Conservation (phyloP, 2,329 filamentous ascomycete genomes). For the Neurospora crassa region DNA sequence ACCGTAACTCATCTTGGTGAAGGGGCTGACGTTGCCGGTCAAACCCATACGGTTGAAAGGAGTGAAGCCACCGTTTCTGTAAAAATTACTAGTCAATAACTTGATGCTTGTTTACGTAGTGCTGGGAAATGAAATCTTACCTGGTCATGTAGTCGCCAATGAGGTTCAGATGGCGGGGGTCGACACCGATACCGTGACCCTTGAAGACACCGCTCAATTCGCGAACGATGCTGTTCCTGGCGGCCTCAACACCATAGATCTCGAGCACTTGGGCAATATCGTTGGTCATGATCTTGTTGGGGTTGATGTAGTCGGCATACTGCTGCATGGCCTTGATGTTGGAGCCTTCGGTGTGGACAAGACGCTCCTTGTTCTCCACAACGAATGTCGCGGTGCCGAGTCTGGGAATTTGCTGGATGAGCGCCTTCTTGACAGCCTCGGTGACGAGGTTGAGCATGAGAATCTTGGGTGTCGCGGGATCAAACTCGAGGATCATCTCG, state of each 20-base stretch:
- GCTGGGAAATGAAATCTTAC: not conserved
- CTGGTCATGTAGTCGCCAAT: conserved; percentile 99
- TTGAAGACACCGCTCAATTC: conserved; percentile 82
- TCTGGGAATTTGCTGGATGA: conserved; percentile 78
- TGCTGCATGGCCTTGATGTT: conserved; percentile 88
- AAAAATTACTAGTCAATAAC: not conserved
- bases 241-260: conserved; percentile 89
- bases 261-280: conserved; percentile 78
- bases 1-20: conserved; percentile 99
- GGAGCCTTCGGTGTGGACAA: conserved; percentile 72
- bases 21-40: conserved; percentile 73
- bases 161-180: conserved; percentile 84
- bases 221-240: conserved; percentile 73
- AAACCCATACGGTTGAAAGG: conserved; percentile 90
- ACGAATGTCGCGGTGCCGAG: conserved; percentile 65
- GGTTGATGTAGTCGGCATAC: conserved; percentile 76
- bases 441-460: conserved; percentile 90
- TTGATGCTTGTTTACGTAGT: not conserved
- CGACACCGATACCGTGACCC: conserved; percentile 85
- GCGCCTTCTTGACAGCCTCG: conserved; percentile 62
- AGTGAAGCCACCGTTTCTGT: conserved; percentile 64
- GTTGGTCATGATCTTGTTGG: conserved; percentile 81
- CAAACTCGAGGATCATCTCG: conserved; percentile 75
- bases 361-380: conserved; percentile 43
- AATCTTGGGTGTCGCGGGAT: conserved; percentile 72